Conservation (phyloP, 148 eudicot species). For the Agrostemma githago region DNA sequence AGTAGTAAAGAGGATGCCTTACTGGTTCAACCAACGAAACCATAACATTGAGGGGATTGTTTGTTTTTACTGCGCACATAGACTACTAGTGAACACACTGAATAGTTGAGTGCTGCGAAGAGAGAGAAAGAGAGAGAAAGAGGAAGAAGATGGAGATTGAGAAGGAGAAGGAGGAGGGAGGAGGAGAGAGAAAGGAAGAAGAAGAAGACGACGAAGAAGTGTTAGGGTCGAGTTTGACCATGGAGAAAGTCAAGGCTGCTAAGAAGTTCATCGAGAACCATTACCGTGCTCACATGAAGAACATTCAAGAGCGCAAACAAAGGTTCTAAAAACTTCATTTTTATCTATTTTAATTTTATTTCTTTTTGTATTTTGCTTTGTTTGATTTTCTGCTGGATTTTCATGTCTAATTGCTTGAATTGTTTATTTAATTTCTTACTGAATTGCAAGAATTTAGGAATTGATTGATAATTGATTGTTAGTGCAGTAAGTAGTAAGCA, state of each 20-base stretch:
- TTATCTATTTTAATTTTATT: conserved; percentile 11
- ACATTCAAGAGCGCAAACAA: conserved; percentile 78
- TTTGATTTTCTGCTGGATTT: not conserved
- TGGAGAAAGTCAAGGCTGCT: conserved; percentile 95
- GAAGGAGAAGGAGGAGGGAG: conserved; percentile 16
- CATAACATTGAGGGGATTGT: too few species aligned
- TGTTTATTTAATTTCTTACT: not conserved
- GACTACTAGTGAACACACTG: too few species aligned
- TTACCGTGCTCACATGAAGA: conserved; percentile 83
- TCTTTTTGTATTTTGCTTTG: not conserved
- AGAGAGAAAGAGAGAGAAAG: conserved; percentile 17
- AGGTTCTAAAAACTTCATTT: conserved; percentile 36
- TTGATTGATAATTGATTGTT: not conserved
- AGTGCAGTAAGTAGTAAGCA: not conserved
- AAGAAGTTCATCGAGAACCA: conserved; percentile 93
- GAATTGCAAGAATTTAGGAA: not conserved
- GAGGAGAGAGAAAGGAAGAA: too few species aligned
- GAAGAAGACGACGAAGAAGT: conserved; percentile 45
- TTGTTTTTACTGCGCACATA: too few species aligned
- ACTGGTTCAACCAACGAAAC: too few species aligned
- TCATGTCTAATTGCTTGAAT: not conserved
- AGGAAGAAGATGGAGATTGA: not conserved
- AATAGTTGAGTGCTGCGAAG: not conserved
- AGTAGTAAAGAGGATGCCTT: too few species aligned
- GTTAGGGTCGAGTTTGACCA: conserved; percentile 82